phyloP scores from a whole-genome alignment of 2,329 filamentous ascomycete genomes.

The Cercospora sp. region DNA sequence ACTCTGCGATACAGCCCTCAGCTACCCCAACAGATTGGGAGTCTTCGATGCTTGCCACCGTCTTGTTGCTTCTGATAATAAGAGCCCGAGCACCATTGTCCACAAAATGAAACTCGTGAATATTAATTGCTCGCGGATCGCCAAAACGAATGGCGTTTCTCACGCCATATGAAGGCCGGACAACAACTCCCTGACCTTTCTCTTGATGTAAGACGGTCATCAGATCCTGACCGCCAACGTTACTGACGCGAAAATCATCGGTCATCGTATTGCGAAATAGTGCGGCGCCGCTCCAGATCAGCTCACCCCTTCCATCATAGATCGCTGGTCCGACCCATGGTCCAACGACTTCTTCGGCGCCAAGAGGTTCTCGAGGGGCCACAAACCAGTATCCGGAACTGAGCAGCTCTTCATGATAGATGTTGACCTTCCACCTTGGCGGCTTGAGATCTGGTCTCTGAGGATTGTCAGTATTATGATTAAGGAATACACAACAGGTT shows the following conservation, averaged over 20 bases:
- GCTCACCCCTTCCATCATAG: slow-evolving; percentile 17
- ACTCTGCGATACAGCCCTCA: slow-evolving; percentile 15
- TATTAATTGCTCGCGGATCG: slow-evolving; percentile 10
- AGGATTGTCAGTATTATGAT: neutral
- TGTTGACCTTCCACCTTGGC: slow-evolving; percentile 18
- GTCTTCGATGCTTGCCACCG: slow-evolving; percentile 7
- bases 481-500: neutral
- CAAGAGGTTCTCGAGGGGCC: slow-evolving; percentile 14
- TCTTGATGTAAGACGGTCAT: slow-evolving; percentile 15
- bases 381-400: slow-evolving; percentile 20
- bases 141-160: neutral
- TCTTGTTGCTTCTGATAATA: slow-evolving; percentile 14
- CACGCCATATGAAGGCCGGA: slow-evolving; percentile 13
- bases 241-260: slow-evolving; percentile 24
- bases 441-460: slow-evolving; percentile 16
- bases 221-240: slow-evolving; percentile 12
- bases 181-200: slow-evolving; percentile 9
- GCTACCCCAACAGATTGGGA: neutral
- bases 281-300: slow-evolving; percentile 18
- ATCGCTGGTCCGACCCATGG: slow-evolving; percentile 19
- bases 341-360: slow-evolving; percentile 7
- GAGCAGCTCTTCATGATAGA: slow-evolving; percentile 10
- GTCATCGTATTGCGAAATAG: slow-evolving; percentile 13
- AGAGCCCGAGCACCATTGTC: slow-evolving; percentile 15
- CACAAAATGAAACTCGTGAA: slow-evolving; percentile 22